Evolutionary conservation across 352 stramenopile genomes (phyloP).

Genomic region (Globisporangium takayamanum): DNA sequence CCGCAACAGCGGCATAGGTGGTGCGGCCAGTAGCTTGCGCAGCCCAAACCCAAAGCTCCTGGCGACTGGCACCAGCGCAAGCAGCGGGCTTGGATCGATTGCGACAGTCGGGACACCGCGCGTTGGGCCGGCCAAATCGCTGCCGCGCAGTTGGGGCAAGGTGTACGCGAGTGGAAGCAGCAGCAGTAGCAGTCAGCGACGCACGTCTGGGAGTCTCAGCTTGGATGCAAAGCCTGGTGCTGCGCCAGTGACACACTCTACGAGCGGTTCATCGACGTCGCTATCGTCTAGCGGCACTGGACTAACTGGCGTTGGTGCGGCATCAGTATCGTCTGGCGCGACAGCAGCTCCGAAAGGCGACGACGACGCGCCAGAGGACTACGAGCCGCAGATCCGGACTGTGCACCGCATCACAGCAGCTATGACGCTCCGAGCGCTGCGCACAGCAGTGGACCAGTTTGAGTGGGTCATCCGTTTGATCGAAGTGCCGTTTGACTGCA

Average conservation of each 20-base stretch:
- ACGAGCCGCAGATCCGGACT: conserved; percentile 24
- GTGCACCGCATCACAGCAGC: conserved; percentile 35
- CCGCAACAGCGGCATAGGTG: conserved; percentile 7
- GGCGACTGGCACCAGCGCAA: not conserved
- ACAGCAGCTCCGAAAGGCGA: conserved; percentile 1
- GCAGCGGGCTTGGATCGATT: not conserved
- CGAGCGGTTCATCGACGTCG: not conserved
- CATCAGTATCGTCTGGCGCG: not conserved
- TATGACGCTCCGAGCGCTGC: conserved; percentile 31
- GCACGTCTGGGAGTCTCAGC: conserved; percentile 17
- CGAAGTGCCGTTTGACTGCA: conserved; percentile 25
- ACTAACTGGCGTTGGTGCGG: not conserved
- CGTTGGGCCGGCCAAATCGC: conserved; percentile 25
- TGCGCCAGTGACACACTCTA: too few species aligned
- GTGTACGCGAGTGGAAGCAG: conserved; percentile 24
- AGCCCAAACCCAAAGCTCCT: conserved; percentile 21
- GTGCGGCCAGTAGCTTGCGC: conserved; percentile 16
- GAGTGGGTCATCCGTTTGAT: conserved; percentile 42
- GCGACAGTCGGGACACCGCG: conserved; percentile 2
- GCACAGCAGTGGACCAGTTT: conserved; percentile 47
- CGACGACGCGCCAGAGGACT: conserved; percentile 9
- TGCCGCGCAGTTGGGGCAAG: conserved; percentile 68
- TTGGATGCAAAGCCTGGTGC: conserved; percentile 14
- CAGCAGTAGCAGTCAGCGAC: conserved; percentile 23
- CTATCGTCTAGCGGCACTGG: too few species aligned